These are phyloP conservation scores for Rhynchosporium agropyri DNA, from an alignment of 2,329 filamentous ascomycete genomes.

Conservation along the genomic window DNA sequence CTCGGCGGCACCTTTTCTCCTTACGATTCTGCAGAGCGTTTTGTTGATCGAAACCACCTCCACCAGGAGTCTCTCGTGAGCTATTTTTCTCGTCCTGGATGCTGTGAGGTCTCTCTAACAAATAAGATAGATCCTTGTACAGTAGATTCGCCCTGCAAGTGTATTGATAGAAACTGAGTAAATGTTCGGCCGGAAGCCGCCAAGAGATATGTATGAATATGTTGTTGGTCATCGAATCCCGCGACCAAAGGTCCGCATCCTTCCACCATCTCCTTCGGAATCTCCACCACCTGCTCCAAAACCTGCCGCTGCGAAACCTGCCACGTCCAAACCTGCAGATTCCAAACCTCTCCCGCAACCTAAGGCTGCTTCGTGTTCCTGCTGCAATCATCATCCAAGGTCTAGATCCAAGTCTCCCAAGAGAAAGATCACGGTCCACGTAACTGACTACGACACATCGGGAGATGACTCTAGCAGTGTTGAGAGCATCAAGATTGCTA, in stretches of 20 bases:
- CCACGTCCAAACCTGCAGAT: background rate
- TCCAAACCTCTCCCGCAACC: background rate
- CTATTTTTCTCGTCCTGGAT: no score
- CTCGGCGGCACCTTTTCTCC: background rate
- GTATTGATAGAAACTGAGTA: background rate
- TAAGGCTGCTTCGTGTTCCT: conserved; percentile 7
- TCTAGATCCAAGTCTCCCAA: conserved; percentile 5
- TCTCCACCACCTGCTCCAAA: conserved; percentile 2
- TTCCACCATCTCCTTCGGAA: background rate
- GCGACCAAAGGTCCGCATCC: background rate
- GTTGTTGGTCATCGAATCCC: conserved; percentile 14
- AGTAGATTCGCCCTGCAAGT: background rate
- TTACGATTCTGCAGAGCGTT: no score
- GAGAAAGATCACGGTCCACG: conserved; percentile 12
- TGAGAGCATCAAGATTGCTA: conserved; percentile 5
- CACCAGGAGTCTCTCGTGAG: background rate
- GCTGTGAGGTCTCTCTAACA: background rate
- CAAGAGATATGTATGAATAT: conserved; percentile 19
- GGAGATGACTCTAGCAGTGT: conserved; percentile 13
- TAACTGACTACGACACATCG: conserved; percentile 14
- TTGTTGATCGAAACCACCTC: background rate
- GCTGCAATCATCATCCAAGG: background rate
- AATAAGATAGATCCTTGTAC: background rate
- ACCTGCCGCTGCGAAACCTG: background rate
- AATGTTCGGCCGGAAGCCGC: conserved; percentile 12